Conservation (phyloP, 1,284 basidiomycete species). For the Vanrija humicola region DNA sequence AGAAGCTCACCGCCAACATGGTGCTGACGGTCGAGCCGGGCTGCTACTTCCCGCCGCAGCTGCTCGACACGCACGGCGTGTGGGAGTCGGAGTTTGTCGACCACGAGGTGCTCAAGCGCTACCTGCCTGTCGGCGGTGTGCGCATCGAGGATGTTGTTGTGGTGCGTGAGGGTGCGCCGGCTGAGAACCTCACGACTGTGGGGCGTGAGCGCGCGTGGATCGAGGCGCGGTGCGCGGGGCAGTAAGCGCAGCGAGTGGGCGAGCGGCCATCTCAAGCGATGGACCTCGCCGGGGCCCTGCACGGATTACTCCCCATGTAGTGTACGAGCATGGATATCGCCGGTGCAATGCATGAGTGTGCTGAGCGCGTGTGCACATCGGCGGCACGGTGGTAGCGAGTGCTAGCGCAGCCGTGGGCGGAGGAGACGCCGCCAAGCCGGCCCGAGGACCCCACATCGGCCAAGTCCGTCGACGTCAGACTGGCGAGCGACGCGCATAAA, state of each 20-base stretch:
- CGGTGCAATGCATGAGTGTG: no score
- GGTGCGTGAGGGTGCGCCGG: conserved; percentile 59
- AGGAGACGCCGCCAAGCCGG: background rate
- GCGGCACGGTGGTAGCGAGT: no score
- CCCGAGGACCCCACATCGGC: background rate
- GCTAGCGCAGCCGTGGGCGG: no score
- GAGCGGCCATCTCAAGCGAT: no score
- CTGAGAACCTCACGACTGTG: conserved; percentile 75
- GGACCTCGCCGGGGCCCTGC: no score
- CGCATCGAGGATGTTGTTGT: conserved; percentile 84
- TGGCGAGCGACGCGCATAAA: no score
- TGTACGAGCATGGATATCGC: no score
- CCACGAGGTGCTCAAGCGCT: conserved; percentile 63
- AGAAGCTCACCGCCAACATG: conserved; percentile 70
- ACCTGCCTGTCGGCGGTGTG: conserved; percentile 77
- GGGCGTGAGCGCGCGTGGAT: conserved; percentile 72
- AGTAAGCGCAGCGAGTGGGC: background rate
- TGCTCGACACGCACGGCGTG: conserved; percentile 60
- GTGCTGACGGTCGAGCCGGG: conserved; percentile 79
- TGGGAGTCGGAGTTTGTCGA: conserved; percentile 65
- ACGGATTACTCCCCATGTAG: no score
- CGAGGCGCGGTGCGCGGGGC: conserved; percentile 69
- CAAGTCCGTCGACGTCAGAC: background rate
- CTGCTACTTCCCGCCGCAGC: conserved; percentile 75
- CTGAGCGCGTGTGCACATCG: no score